Evolutionary conservation across 306 rosid genomes (phyloP).

Genomic region (Cucurbita pepo): DNA sequence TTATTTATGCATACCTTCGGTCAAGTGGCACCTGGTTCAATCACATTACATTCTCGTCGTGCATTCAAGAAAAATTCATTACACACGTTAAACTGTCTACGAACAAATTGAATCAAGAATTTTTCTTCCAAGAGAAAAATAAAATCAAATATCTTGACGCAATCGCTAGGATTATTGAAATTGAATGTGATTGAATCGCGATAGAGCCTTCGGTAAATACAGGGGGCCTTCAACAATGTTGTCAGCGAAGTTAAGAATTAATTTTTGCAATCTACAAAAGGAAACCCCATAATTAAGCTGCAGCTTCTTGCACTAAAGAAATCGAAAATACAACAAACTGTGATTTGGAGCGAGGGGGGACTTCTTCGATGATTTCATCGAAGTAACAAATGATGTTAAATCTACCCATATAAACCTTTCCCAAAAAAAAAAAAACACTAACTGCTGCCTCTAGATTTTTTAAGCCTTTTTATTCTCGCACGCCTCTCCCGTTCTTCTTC

Average conservation of each 20-base stretch:
- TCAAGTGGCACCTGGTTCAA: neutral
- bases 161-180: neutral
- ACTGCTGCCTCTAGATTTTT: constrained; percentile 19
- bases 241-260: neutral
- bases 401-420: neutral
- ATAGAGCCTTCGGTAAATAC: neutral
- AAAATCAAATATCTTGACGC: neutral
- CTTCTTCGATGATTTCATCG: neutral
- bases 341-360: neutral
- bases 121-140: too few relatives aligned
- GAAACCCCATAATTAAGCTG: neutral
- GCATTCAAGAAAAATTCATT: too few relatives aligned
- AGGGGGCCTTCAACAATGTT: neutral
- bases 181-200: neutral
- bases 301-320: neutral
- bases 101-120: too few relatives aligned
- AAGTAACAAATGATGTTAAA: neutral
- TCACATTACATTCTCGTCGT: neutral
- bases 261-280: neutral
- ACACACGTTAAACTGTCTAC: too few relatives aligned
- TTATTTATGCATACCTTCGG: neutral
- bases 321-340: neutral
- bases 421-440: neutral
- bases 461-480: constrained; percentile 15
- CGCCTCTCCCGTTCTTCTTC: constrained; percentile 32